These are phyloP conservation scores for Penicillium brasilianum DNA, from an alignment of 2,329 filamentous ascomycete species.

Conservation along the genomic window DNA sequence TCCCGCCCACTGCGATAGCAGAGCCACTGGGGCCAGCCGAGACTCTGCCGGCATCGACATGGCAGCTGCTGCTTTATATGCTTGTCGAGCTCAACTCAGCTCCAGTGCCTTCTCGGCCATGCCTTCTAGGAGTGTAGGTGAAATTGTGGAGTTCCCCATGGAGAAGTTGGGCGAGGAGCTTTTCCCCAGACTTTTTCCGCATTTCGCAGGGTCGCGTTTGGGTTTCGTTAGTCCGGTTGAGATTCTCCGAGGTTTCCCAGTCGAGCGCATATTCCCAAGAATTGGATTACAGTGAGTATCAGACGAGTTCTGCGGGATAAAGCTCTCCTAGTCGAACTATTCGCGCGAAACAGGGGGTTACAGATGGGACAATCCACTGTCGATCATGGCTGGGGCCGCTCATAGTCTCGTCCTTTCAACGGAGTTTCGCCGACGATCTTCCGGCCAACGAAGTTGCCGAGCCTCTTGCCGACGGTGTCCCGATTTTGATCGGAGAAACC, in stretches of 20 bases:
- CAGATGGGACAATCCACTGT: neutral
- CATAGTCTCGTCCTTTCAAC: neutral
- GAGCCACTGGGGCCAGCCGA: neutral
- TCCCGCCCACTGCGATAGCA: conserved; percentile 14
- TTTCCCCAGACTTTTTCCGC: conserved; percentile 12
- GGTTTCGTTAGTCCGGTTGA: neutral
- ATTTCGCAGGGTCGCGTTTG: conserved; percentile 3
- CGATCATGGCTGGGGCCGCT: neutral
- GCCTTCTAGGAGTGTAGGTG: neutral
- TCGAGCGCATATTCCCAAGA: neutral
- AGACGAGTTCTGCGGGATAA: no score
- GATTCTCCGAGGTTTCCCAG: conserved; percentile 30
- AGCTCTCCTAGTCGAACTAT: neutral
- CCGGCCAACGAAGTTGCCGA: conserved; percentile 21
- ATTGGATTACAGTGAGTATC: neutral
- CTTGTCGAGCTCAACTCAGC: neutral
- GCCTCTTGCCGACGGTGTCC: conserved; percentile 22
- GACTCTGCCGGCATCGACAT: neutral
- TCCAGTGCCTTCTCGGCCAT: neutral
- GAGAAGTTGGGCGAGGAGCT: conserved; percentile 12
- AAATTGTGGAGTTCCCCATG: conserved; percentile 21
- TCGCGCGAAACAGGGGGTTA: neutral
- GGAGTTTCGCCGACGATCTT: conserved; percentile 30
- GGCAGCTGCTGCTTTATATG: conserved; percentile 1
- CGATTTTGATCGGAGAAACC: conserved; percentile 10